These are phyloP conservation scores for Colletotrichum brevisporum DNA, from an alignment of 2,329 filamentous ascomycete genomes.

Conservation along the genomic window DNA sequence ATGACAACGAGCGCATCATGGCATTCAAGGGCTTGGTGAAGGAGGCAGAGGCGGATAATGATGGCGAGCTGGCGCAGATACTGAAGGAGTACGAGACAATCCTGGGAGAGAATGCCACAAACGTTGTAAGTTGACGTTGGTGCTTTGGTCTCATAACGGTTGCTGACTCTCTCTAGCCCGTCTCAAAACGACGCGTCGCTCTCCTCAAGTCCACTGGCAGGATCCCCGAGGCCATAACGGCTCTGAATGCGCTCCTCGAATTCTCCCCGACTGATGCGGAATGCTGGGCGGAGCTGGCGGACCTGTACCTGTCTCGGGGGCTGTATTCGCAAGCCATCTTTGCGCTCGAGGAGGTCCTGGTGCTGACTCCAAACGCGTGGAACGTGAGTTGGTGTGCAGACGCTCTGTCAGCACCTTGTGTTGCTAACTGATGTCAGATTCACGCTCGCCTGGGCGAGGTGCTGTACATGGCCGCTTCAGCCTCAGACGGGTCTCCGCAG, in stretches of 20 bases:
- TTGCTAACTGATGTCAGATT: constrained; percentile 67
- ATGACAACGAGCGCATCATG: constrained; percentile 87
- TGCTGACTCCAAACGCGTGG: constrained; percentile 93
- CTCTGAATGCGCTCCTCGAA: constrained; percentile 82
- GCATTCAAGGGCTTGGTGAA: constrained; percentile 86
- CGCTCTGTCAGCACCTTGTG: background rate
- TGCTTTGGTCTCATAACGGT: background rate
- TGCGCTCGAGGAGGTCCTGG: constrained; percentile 89
- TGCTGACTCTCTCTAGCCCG: constrained; percentile 70
- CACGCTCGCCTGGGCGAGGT: constrained; percentile 91
- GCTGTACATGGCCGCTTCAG: constrained; percentile 76
- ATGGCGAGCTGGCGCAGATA: constrained; percentile 76
- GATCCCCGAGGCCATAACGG: constrained; percentile 79
- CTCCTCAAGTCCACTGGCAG: constrained; percentile 82
- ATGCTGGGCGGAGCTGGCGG: constrained; percentile 91
- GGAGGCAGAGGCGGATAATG: constrained; percentile 82
- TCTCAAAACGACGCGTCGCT: constrained; percentile 87
- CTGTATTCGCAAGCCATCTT: constrained; percentile 88
- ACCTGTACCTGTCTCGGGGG: constrained; percentile 86
- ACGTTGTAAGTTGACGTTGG: constrained; percentile 73
- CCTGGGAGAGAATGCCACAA: constrained; percentile 80
- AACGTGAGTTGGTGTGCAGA: constrained; percentile 73
- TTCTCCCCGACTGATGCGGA: constrained; percentile 91
- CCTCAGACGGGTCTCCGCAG: constrained; percentile 57
- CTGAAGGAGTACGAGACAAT: constrained; percentile 84